Evolutionary conservation across 208 protist genomes (phyloP).

Genomic region (Acanthamoeba quina): DNA sequence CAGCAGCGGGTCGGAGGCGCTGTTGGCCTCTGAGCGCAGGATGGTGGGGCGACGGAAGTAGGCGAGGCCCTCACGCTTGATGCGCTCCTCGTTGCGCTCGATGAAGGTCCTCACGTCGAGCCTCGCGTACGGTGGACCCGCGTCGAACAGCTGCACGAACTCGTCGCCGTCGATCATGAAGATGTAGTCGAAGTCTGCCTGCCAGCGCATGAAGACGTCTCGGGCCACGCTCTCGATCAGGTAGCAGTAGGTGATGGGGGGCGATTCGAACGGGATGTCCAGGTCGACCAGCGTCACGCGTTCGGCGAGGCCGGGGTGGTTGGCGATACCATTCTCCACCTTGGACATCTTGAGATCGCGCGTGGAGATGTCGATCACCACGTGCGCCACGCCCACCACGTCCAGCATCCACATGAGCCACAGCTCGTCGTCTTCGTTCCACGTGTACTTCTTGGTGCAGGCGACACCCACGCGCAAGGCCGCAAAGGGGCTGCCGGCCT

Average conservation of each 20-base stretch:
- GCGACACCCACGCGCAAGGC: not conserved
- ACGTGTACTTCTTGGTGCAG: not conserved
- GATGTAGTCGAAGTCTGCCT: not conserved
- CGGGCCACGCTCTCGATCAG: not conserved
- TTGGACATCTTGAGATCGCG: not conserved
- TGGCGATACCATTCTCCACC: not conserved
- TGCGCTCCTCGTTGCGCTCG: not conserved
- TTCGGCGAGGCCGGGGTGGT: not conserved
- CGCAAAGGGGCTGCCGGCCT: no score
- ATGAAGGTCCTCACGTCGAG: not conserved
- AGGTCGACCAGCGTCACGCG: not conserved
- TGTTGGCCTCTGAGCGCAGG: not conserved
- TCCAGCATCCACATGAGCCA: slow-evolving; percentile 49
- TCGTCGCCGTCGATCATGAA: not conserved
- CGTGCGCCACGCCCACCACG: slow-evolving; percentile 5
- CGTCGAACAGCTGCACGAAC: not conserved
- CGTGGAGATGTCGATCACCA: not conserved
- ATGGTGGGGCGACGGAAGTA: not conserved
- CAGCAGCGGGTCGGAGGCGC: not conserved
- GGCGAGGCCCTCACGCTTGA: not conserved
- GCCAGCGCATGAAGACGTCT: not conserved
- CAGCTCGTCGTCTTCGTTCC: slow-evolving; percentile 1
- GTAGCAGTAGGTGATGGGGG: not conserved
- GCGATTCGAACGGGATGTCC: not conserved
- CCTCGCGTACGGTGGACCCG: not conserved